These are phyloP conservation scores for Sporothrix curviconia DNA, from an alignment of 2,329 filamentous ascomycete genomes.

Conservation along the genomic window DNA sequence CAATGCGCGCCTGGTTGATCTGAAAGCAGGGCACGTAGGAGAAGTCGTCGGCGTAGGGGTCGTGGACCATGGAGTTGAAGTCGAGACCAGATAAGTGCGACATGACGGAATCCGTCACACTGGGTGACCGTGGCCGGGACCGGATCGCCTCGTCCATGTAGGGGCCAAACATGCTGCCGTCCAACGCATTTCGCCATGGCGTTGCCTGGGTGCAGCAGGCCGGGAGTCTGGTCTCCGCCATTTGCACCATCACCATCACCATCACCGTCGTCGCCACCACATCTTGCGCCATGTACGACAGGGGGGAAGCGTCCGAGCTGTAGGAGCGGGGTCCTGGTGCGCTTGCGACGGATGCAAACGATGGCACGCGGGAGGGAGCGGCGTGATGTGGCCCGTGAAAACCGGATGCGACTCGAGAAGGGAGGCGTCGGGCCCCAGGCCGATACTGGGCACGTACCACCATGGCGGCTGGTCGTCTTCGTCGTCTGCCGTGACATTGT, in stretches of 20 bases:
- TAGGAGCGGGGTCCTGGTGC: conserved; percentile 28
- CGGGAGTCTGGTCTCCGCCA: conserved; percentile 46
- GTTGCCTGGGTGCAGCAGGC: conserved; percentile 45
- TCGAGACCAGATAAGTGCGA: conserved; percentile 63
- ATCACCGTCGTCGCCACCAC: conserved; percentile 2
- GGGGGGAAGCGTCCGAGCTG: conserved; percentile 29
- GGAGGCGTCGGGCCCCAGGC: conserved; percentile 2
- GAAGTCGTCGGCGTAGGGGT: conserved; percentile 75
- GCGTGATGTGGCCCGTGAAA: conserved; percentile 36
- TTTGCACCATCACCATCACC: conserved; percentile 7
- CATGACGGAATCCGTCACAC: conserved; percentile 70
- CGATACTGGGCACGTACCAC: conserved; percentile 25
- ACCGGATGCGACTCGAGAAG: conserved; percentile 25
- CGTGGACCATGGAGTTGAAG: conserved; percentile 50
- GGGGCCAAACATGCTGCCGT: conserved; percentile 71
- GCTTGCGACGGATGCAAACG: conserved; percentile 36
- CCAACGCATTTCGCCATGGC: conserved; percentile 55
- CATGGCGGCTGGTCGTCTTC: conserved; percentile 33
- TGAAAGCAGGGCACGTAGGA: conserved; percentile 93
- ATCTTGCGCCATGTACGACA: conserved; percentile 18
- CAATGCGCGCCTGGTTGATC: conserved; percentile 69
- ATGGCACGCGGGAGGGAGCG: conserved; percentile 41
- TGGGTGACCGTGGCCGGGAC: conserved; percentile 64
- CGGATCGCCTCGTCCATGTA: conserved; percentile 51
- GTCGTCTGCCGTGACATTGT: conserved; percentile 56